Percentiles rank a stretch among this genome's conserved stretches.
These are phyloP conservation scores for Cicer chorassanicum DNA, from an alignment of 306 rosid species.

Conservation along the genomic window DNA sequence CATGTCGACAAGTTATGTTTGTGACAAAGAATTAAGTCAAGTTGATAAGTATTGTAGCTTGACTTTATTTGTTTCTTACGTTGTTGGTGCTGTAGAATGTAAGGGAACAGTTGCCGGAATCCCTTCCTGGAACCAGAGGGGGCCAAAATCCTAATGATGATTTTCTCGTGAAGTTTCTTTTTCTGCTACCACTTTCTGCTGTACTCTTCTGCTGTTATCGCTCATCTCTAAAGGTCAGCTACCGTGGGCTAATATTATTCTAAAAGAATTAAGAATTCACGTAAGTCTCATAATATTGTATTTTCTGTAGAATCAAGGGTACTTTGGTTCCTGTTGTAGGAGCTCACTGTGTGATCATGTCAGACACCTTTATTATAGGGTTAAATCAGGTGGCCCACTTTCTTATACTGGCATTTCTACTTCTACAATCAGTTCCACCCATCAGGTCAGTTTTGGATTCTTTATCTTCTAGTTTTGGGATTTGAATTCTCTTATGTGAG, in stretches of 20 bases:
- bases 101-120: slow-evolving; percentile 75
- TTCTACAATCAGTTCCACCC: slow-evolving; percentile 53
- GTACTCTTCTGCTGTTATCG: slow-evolving; percentile 65
- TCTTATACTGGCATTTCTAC: slow-evolving; percentile 65
- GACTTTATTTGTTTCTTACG: slow-evolving; percentile 16
- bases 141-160: slow-evolving; percentile 81
- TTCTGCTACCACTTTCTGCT: slow-evolving; percentile 73
- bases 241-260: slow-evolving; percentile 40
- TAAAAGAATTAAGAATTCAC: slow-evolving; percentile 32
- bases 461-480: slow-evolving; percentile 25
- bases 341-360: slow-evolving; percentile 70
- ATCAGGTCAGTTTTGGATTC: slow-evolving; percentile 60
- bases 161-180: slow-evolving; percentile 74
- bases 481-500: slow-evolving; percentile 40
- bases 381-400: slow-evolving; percentile 66
- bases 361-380: slow-evolving; percentile 71
- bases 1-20: slow-evolving; percentile 13
- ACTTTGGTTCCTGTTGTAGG: slow-evolving; percentile 65
- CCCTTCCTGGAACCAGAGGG: slow-evolving; percentile 93
- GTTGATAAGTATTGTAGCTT: slow-evolving; percentile 1
- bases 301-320: slow-evolving; percentile 61
- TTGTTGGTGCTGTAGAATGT: slow-evolving; percentile 65
- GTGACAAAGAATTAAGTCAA: background rate
- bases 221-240: slow-evolving; percentile 66
- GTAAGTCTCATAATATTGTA: slow-evolving; percentile 34